Conservation (phyloP, 2,329 filamentous ascomycete genomes). For the Fusarium sterilihyphosum region DNA sequence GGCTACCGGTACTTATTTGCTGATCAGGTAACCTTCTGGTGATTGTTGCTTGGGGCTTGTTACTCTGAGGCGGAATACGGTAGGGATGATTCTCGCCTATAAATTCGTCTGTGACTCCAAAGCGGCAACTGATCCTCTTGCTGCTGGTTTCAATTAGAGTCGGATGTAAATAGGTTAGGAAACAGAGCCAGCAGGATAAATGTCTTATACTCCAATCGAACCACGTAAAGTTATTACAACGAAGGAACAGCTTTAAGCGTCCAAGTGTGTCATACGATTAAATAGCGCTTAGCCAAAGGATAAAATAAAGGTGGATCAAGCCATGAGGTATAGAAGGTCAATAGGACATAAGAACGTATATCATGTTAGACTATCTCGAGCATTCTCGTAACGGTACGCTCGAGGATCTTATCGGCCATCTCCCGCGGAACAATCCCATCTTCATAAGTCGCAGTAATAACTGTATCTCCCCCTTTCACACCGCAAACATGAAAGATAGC, state of each 20-base stretch:
- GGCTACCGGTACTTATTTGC: too few relatives aligned
- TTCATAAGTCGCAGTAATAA: slow-evolving; percentile 21
- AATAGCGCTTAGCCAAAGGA: too few relatives aligned
- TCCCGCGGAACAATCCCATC: slow-evolving; percentile 5
- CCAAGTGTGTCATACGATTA: accelerated
- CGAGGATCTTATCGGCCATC: not conserved
- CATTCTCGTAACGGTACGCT: not conserved
- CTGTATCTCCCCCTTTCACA: slow-evolving; percentile 16
- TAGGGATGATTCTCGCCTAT: accelerated
- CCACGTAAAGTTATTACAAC: accelerated
- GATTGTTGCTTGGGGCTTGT: accelerated
- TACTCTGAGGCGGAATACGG: accelerated
- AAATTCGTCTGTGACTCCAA: accelerated
- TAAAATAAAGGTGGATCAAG: accelerated
- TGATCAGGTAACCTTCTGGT: accelerated
- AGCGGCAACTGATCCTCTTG: too few relatives aligned
- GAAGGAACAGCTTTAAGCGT: accelerated
- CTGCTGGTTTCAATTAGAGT: accelerated
- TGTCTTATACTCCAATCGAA: too few relatives aligned
- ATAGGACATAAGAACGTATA: accelerated
- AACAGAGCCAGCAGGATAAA: too few relatives aligned
- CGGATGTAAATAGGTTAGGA: too few relatives aligned
- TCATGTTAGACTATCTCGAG: not conserved
- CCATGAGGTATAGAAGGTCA: not conserved
- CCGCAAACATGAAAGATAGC: slow-evolving; percentile 8